A percentile compares a stretch with the other conserved stretches of the same genome.
These are phyloP conservation scores for Kodamaea kakaduensis DNA, from an alignment of 805 yeast species.

Conservation along the genomic window DNA sequence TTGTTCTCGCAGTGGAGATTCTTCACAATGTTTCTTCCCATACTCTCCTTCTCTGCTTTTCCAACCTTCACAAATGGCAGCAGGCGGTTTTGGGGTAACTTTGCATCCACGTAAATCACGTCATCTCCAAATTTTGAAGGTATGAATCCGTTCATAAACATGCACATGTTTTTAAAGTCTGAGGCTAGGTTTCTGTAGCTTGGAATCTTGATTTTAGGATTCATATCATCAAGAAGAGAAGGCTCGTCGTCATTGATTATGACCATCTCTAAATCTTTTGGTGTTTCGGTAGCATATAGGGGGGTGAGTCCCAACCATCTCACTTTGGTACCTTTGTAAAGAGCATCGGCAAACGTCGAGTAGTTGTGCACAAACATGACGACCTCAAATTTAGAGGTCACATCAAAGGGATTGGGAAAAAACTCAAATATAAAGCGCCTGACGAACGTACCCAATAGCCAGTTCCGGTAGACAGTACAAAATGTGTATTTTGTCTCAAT, in stretches of 20 bases:
- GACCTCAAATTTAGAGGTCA: constrained; percentile 4
- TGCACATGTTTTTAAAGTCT: not conserved
- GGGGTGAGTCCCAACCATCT: constrained; percentile 12
- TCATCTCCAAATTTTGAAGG: constrained; percentile 5
- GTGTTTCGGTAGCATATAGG: not conserved
- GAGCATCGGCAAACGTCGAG: constrained; percentile 10
- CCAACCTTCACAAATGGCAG: constrained; percentile 1
- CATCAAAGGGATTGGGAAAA: constrained; percentile 5
- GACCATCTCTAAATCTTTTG: constrained; percentile 8
- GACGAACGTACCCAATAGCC: constrained; percentile 4
- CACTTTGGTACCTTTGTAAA: constrained; percentile 12
- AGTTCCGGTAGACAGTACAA: constrained; percentile 5
- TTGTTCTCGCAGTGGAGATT: constrained; percentile 8
- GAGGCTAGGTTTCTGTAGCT: not conserved
- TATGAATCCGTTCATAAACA: constrained; percentile 4
- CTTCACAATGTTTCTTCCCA: not conserved
- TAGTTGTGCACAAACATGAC: constrained; percentile 9
- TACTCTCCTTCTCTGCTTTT: not conserved
- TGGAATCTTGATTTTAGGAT: constrained; percentile 1
- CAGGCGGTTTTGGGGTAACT: constrained; percentile 1
- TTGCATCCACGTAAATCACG: constrained; percentile 4
- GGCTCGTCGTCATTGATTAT: constrained; percentile 10
- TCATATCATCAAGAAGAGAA: constrained; percentile 8
- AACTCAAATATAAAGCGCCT: constrained; percentile 6
- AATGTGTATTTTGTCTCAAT: constrained; percentile 1